These are phyloP conservation scores for Pyropia yezoensis DNA, from an alignment of 23 red algal species.

Conservation along the genomic window DNA sequence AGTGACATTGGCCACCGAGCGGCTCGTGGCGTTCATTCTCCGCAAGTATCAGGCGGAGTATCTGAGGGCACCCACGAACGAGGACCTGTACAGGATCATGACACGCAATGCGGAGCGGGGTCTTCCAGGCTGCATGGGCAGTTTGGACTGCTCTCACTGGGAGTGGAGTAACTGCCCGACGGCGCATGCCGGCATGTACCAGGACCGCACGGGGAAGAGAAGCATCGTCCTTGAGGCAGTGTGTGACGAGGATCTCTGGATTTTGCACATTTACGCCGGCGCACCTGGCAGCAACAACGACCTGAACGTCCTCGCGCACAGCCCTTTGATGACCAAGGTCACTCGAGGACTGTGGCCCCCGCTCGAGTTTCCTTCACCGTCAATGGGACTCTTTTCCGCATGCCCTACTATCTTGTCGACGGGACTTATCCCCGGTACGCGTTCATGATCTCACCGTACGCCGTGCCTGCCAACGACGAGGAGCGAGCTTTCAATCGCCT, in stretches of 20 bases:
- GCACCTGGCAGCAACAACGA: slow-evolving; percentile 13
- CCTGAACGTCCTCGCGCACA: too few species aligned
- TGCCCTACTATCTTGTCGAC: too few species aligned
- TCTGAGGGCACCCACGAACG: neutral
- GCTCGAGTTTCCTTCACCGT: neutral
- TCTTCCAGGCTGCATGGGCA: slow-evolving; percentile 1
- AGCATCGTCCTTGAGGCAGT: slow-evolving; percentile 2
- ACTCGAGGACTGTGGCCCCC: neutral
- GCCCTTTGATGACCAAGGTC: neutral
- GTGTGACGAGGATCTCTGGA: slow-evolving; percentile 18
- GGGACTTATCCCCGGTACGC: too few species aligned
- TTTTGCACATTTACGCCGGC: slow-evolving; percentile 3
- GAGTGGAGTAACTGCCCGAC: neutral
- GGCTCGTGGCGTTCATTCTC: too few species aligned
- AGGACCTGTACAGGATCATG: slow-evolving; percentile 1
- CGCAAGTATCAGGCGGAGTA: too few species aligned
- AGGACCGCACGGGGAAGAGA: slow-evolving; percentile 2
- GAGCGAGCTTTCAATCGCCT: too few species aligned
- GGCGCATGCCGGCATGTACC: neutral
- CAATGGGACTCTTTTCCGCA: too few species aligned
- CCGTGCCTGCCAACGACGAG: too few species aligned
- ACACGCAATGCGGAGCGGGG: neutral
- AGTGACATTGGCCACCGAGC: too few species aligned
- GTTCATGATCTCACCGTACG: too few species aligned
- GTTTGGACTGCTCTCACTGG: too few species aligned